Conservation (phyloP, 2,329 filamentous ascomycete genomes). For the Apiospora malaysiana region DNA sequence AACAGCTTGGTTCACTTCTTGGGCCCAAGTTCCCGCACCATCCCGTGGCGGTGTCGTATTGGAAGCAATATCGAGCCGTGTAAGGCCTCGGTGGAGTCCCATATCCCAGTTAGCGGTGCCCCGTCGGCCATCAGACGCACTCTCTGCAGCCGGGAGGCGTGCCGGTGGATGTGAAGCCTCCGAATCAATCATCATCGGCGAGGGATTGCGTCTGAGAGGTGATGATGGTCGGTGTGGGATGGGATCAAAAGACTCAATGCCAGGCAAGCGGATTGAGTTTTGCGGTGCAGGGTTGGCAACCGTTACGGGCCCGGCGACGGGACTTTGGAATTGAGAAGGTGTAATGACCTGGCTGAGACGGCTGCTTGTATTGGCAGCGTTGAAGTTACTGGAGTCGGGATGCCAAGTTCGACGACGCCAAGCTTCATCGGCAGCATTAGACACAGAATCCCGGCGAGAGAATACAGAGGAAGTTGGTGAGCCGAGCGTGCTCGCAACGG, state of each 20-base stretch:
- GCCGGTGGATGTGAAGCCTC: slow-evolving; percentile 47
- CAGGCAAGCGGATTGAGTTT: slow-evolving; percentile 76
- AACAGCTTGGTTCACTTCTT: slow-evolving; percentile 60
- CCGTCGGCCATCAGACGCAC: slow-evolving; percentile 52
- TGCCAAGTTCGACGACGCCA: slow-evolving; percentile 91
- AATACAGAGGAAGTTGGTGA: slow-evolving; percentile 70
- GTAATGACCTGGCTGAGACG: slow-evolving; percentile 78
- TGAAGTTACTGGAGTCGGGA: slow-evolving; percentile 72
- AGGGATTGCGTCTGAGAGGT: slow-evolving; percentile 68
- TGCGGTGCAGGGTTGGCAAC: slow-evolving; percentile 51
- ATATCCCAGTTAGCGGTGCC: slow-evolving; percentile 67
- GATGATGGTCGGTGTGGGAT: slow-evolving; percentile 68
- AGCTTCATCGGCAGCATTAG: slow-evolving; percentile 71
- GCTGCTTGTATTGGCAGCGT: slow-evolving; percentile 68
- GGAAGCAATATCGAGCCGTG: slow-evolving; percentile 66
- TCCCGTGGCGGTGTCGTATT: slow-evolving; percentile 56
- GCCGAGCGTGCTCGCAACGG: slow-evolving; percentile 66
- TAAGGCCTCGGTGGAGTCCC: slow-evolving; percentile 69
- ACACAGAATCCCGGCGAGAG: slow-evolving; percentile 68
- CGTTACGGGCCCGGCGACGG: slow-evolving; percentile 57
- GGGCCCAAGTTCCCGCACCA: slow-evolving; percentile 60
- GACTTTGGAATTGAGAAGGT: slow-evolving; percentile 62
- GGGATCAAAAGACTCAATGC: slow-evolving; percentile 91
- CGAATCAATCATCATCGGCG: slow-evolving; percentile 79
- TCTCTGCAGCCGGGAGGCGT: slow-evolving; percentile 38